These are phyloP conservation scores for Cymbopogon flexuosus DNA, from an alignment of 202 grass and related monocot genomes.

Conservation along the genomic window DNA sequence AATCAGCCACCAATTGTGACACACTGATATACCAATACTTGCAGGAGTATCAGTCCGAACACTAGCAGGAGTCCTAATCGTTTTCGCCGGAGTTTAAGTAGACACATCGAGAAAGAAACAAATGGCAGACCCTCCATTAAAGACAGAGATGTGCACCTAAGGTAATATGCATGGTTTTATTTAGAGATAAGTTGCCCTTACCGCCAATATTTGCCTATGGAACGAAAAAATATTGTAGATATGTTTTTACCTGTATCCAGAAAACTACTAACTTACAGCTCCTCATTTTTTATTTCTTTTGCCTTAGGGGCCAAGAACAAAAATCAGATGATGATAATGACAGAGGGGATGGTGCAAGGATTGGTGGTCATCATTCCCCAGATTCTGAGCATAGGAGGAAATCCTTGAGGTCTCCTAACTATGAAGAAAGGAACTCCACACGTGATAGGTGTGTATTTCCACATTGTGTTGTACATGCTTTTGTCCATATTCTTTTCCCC, in stretches of 20 bases:
- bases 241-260: constrained; percentile 18
- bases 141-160: constrained; percentile 40
- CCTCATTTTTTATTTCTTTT: not conserved
- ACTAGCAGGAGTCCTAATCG: constrained; percentile 51
- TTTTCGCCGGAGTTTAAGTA: constrained; percentile 42
- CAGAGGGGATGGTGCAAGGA: constrained; percentile 23
- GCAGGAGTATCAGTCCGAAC: constrained; percentile 56
- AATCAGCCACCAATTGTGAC: constrained; percentile 5
- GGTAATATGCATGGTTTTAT: constrained; percentile 39
- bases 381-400: constrained; percentile 27
- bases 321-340: constrained; percentile 22
- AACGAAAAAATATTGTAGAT: constrained; percentile 8
- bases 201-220: constrained; percentile 27
- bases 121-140: constrained; percentile 36
- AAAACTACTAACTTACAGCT: constrained; percentile 13
- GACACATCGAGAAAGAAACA: constrained; percentile 40
- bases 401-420: constrained; percentile 41
- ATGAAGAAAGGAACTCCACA: constrained; percentile 18
- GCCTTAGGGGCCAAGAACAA: constrained; percentile 46
- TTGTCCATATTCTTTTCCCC: constrained; percentile 2
- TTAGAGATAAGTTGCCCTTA: constrained; percentile 6
- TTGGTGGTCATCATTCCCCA: constrained; percentile 20
- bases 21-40: not conserved
- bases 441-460: constrained; percentile 34
- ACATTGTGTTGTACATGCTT: not conserved